Evolutionary conservation across 1,284 basidiomycete genomes (phyloP).

Genomic region (Vanrija sp.): DNA sequence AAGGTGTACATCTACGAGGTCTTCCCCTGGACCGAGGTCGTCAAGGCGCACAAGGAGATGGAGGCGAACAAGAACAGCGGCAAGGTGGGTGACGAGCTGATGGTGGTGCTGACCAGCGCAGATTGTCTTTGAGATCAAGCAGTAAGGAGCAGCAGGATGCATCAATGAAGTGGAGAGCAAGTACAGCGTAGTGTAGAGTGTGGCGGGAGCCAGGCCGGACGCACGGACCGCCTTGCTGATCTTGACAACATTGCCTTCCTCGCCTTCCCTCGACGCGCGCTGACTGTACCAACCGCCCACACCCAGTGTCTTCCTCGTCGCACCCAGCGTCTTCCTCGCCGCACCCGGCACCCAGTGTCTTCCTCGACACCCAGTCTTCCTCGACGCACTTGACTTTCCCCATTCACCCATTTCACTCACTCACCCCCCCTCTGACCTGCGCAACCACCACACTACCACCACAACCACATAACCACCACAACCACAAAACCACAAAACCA

Average conservation of each 20-base stretch:
- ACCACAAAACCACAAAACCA: no score
- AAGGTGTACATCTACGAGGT: conserved; percentile 73
- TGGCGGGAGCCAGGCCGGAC: no score
- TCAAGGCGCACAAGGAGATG: conserved; percentile 82
- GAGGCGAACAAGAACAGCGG: conserved; percentile 69
- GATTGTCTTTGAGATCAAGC: conserved; percentile 20
- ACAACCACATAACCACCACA: no score
- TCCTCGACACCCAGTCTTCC: background rate
- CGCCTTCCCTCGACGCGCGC: background rate
- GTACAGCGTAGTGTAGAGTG: no score
- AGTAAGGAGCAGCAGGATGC: background rate
- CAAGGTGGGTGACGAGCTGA: conserved; percentile 47
- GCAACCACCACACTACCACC: no score
- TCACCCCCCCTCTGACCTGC: background rate
- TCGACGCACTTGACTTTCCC: background rate
- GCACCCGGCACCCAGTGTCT: background rate
- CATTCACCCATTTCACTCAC: background rate
- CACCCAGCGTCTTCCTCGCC: background rate
- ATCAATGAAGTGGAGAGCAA: background rate
- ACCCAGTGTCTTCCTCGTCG: background rate
- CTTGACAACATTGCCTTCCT: background rate
- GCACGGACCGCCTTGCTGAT: background rate
- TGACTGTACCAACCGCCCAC: background rate
- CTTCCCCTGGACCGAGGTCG: conserved; percentile 77
- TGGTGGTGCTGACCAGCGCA: background rate